Base-by-base conservation (phyloP, 805 yeast species). In the Metschnikowia santaceciliae region DNA sequence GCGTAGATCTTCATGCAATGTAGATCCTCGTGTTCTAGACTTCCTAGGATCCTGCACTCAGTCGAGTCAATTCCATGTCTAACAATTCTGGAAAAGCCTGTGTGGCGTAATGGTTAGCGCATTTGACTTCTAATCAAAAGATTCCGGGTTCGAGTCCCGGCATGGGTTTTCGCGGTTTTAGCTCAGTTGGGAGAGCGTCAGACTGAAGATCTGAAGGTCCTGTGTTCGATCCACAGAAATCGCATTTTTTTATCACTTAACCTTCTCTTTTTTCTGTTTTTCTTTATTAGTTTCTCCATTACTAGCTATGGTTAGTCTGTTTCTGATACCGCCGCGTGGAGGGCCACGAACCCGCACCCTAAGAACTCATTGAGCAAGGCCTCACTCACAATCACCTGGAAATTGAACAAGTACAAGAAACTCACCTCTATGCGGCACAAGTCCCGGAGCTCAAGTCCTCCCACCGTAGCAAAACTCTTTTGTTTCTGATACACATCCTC, bases 371-470 rank as follows among this genome's bases (percentile, higher is more conserved):
- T 58, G 48, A 75, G 56, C 15, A 64, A 57, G 34, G 57, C 55
- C 54, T 66, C 65, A 50, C 76, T 76, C 6, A 77, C 75, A 41
- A 71, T 73, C 50, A 82, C 63, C 44, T 78, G 75, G 61, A 79
- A 81, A 58, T 79, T 76, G 46, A 77, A 53, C 42, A 80, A 59
- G 56, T 76, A 78, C 50, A 82, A 62, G 37, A 81, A 66, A 1
- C 81, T 74, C 19, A 80, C 72, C 57, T 81, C 86, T 41, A 82
- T 63, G 26, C 70, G 65, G 49, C 70, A 65, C 45, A 81, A 64
- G 48, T 81, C 86, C 4, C 59, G 60, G 8, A 64, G 58, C 42
- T 66, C 68, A n/a, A 76, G 64, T 2, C 80, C 80, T 3, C 73
- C 71, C n/a, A 76, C 71, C 35, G 69, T 70, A 39, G 79, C 76